Base-by-base conservation (phyloP, 1,284 basidiomycete species). In the Chalciporus piperatoides region DNA sequence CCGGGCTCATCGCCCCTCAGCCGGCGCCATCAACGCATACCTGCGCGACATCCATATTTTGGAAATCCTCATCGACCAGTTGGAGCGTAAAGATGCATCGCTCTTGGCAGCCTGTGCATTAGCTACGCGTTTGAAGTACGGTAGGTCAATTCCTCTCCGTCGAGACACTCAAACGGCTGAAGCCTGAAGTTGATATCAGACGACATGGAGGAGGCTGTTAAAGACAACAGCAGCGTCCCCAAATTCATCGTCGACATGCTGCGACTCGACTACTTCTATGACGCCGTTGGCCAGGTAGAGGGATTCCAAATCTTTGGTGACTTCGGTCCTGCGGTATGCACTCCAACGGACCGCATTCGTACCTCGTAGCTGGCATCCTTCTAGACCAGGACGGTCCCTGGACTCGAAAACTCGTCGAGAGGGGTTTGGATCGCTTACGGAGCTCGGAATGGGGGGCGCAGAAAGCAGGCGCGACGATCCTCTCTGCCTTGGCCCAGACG, bases 271-370 rank as follows among this genome's bases (percentile, higher is more conserved):
- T 66, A 57, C n/a, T 66, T 62, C 9, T 57, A 65, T 4, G 63
- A 65, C 36, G 53, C 61, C 8, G 50, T 62, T 1, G 62, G 63
- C n/a, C 43, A 14, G 4, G 46, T 64, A 4, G 59, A 62, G 42
- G 61, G 63, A 2, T 66, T 66, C 44, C 63, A 63, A 15, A 52
- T 62, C 4, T 65, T 66, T 8, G 41, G 39, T 10, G 51, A 61
- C 21, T 30, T 66, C 5, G 38, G 2, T 44, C 57, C 5, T 53
- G 51, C 33, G 50, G 60, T 65, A 37, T 3, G 54, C 19, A 1
- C 36, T 11, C 0, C 7, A 8, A 41, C 23, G 33, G 17, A 15
- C 0, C 7, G 30, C 25, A 25, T 9, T 35, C 4, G 36, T 32
- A 15, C 14, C 15, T 10, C 21, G 17, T 24, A 28, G 6, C 32